A percentile compares a stretch with the other conserved stretches of the same genome.
phyloP scores from a whole-genome alignment of 129 eudicot genomes.

The Chrysanthemum lavandulifolium region DNA sequence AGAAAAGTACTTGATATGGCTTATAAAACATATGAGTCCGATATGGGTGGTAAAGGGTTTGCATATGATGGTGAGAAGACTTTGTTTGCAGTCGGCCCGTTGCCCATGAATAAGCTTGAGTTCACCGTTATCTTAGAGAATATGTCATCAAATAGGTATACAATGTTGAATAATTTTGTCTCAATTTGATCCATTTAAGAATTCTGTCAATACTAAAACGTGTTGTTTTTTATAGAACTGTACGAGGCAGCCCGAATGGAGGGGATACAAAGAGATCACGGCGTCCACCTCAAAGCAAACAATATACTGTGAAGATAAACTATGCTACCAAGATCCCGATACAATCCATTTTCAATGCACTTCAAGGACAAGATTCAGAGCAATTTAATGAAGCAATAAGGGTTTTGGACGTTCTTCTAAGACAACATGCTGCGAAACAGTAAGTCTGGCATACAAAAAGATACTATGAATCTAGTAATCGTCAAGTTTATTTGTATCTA shows the following conservation, averaged over 20 bases:
- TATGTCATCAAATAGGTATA: conserved; percentile 33
- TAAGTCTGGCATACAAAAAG: conserved; percentile 30
- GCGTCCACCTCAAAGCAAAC: conserved; percentile 38
- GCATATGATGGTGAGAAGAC: conserved; percentile 60
- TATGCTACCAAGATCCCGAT: conserved; percentile 87
- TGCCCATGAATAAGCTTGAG: conserved; percentile 42
- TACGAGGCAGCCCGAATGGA: conserved; percentile 31
- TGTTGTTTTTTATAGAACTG: conserved; percentile 21
- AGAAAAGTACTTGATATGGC: conserved; percentile 43
- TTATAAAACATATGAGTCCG: conserved; percentile 29
- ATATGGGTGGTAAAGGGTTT: conserved; percentile 43
- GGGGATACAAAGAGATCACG: conserved; percentile 41
- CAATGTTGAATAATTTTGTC: not conserved
- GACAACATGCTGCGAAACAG: conserved; percentile 98
- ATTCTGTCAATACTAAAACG: not conserved
- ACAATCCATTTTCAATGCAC: conserved; percentile 70
- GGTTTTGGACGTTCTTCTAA: conserved; percentile 75
- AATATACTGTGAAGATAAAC: conserved; percentile 62
- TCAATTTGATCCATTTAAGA: not conserved
- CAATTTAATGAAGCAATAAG: conserved; percentile 77
- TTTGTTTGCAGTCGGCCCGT: conserved; percentile 46
- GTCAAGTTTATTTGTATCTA: not conserved
- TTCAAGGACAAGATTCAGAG: conserved; percentile 77
- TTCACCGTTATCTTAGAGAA: conserved; percentile 51
- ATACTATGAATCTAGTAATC: not conserved